Conservation (phyloP, 768 basidiomycete genomes). For the Asterophora parasitica region DNA sequence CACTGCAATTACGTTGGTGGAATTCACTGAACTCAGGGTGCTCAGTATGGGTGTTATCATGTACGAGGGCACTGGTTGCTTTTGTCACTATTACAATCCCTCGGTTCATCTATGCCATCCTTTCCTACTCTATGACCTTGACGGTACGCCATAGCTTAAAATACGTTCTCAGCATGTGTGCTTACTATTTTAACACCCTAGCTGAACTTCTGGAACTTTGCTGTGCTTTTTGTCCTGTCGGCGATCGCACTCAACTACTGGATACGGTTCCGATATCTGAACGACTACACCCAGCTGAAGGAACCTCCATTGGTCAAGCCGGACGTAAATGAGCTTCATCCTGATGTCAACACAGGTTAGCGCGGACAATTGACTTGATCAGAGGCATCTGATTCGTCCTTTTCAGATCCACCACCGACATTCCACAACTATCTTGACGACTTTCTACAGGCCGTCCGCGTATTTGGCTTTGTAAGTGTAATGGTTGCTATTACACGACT, state of each 20-base stretch:
- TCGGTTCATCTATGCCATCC: constrained; percentile 65
- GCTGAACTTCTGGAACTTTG: constrained; percentile 91
- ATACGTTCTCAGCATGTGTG: background rate
- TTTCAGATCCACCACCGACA: constrained; percentile 55
- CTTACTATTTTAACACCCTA: constrained; percentile 24
- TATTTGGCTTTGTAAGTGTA: constrained; percentile 83
- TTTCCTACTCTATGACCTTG: constrained; percentile 87
- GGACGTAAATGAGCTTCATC: constrained; percentile 84
- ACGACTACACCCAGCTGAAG: constrained; percentile 69
- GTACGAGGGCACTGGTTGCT: constrained; percentile 66
- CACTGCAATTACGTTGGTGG: constrained; percentile 6
- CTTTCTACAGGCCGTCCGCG: constrained; percentile 91
- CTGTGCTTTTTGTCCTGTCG: constrained; percentile 65
- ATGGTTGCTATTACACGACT: background rate
- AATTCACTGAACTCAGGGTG: background rate
- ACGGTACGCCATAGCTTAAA: constrained; percentile 46
- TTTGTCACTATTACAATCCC: constrained; percentile 85
- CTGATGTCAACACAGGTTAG: constrained; percentile 75
- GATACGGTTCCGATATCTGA: constrained; percentile 78
- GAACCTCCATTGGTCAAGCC: constrained; percentile 80
- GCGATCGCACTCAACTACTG: constrained; percentile 73
- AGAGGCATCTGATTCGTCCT: constrained; percentile 7
- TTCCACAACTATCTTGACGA: constrained; percentile 98
- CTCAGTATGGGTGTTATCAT: constrained; percentile 78
- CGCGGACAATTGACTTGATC: background rate